These are phyloP conservation scores for Stenogyne calaminthoides DNA, from an alignment of 305 asterid genomes.

Conservation along the genomic window DNA sequence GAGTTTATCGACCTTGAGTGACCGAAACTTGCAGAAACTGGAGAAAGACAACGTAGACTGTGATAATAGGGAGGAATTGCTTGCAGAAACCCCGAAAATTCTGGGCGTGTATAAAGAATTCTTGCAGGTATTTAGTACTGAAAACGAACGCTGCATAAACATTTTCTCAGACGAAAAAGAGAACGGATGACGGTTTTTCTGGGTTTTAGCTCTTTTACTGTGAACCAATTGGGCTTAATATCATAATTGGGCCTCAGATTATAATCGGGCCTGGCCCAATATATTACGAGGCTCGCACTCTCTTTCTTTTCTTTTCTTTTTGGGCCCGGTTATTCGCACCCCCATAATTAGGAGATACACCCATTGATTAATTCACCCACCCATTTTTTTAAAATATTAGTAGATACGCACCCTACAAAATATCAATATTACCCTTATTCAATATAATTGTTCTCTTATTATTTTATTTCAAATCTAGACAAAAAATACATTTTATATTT, in stretches of 20 bases:
- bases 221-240: constrained; percentile 17
- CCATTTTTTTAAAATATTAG: no score
- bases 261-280: background rate
- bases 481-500: no score
- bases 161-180: constrained; percentile 28
- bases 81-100: constrained; percentile 27
- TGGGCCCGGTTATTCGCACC: no score
- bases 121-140: constrained; percentile 47
- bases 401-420: no score
- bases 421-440: no score
- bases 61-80: constrained; percentile 27
- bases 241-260: no score
- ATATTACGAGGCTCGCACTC: background rate
- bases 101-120: constrained; percentile 39
- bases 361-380: no score
- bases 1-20: constrained; percentile 32
- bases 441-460: no score
- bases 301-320: background rate
- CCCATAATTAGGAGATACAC: no score
- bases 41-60: constrained; percentile 34
- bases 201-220: constrained; percentile 25
- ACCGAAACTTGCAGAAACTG: constrained; percentile 25
- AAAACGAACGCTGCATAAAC: constrained; percentile 52
- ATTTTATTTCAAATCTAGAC: no score
- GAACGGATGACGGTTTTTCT: constrained; percentile 36